Conservation (phyloP, 177 flowering plant genomes). For the Vitis hybrid region DNA sequence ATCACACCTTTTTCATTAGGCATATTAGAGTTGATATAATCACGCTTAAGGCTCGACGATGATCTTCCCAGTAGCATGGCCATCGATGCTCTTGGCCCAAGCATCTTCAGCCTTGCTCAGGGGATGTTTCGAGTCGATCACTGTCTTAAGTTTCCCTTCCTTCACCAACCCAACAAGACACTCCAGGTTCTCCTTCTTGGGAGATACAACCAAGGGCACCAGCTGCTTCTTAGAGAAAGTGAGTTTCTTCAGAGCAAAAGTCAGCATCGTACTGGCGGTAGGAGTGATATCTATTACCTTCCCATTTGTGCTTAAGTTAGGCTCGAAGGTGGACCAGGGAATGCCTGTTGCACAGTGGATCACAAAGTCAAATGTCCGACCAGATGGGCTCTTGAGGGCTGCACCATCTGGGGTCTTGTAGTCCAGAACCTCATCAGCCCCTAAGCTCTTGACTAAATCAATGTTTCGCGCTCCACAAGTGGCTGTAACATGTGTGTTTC, state of each 20-base stretch:
- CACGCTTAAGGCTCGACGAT: slow-evolving; percentile 36
- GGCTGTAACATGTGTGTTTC: too few species aligned
- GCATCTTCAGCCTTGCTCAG: slow-evolving; percentile 77
- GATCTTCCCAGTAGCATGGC: slow-evolving; percentile 91
- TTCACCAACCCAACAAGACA: slow-evolving; percentile 58
- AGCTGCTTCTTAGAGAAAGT: slow-evolving; percentile 72
- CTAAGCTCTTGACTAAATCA: too few species aligned
- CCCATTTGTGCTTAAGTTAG: slow-evolving; percentile 54
- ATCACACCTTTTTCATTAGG: too few species aligned
- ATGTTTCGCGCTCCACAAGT: too few species aligned
- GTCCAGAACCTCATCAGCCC: slow-evolving; percentile 89
- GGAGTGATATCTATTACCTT: slow-evolving; percentile 82
- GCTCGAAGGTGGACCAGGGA: slow-evolving; percentile 75
- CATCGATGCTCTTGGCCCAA: slow-evolving; percentile 78
- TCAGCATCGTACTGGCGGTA: slow-evolving; percentile 33
- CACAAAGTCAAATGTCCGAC: slow-evolving; percentile 70
- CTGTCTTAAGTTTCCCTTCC: slow-evolving; percentile 77
- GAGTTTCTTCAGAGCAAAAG: slow-evolving; percentile 52
- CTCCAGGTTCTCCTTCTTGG: slow-evolving; percentile 55
- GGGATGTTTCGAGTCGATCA: slow-evolving; percentile 67
- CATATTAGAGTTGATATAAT: too few species aligned
- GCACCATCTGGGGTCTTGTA: slow-evolving; percentile 76
- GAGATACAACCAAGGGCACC: slow-evolving; percentile 47
- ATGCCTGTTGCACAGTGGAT: slow-evolving; percentile 61
- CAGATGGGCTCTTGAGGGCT: slow-evolving; percentile 74